Percentiles rank a stretch among this genome's conserved stretches.
phyloP scores from a whole-genome alignment of 2,329 filamentous ascomycete species.

The Fusarium oxysporum region DNA sequence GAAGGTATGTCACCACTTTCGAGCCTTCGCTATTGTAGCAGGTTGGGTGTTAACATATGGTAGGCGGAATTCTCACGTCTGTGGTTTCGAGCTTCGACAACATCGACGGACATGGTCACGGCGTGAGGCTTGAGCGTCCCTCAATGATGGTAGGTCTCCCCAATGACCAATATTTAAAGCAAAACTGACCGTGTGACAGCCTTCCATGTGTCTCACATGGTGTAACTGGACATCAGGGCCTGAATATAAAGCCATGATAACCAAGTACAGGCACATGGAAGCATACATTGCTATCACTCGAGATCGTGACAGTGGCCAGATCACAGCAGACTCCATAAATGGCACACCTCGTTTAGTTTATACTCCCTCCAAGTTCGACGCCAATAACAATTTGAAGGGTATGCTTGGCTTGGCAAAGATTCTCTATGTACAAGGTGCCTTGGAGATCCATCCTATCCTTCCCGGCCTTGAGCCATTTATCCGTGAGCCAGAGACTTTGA shows the following conservation, averaged over 20 bases:
- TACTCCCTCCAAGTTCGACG: constrained; percentile 1
- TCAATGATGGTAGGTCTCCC: background rate
- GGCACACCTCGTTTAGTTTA: background rate
- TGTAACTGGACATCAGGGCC: background rate
- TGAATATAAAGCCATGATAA: background rate
- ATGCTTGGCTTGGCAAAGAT: constrained; percentile 1
- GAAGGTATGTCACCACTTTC: background rate
- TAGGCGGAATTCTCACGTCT: background rate
- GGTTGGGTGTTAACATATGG: accelerated
- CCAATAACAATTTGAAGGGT: background rate
- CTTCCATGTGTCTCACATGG: background rate
- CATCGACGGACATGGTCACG: background rate
- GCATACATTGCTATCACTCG: background rate
- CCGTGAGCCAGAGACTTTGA: background rate
- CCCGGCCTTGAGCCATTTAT: background rate
- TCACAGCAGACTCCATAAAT: background rate
- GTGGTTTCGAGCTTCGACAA: background rate
- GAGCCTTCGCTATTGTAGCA: accelerated
- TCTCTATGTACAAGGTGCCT: background rate
- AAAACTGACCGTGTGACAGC: background rate
- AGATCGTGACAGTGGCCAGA: background rate
- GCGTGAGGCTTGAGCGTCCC: background rate
- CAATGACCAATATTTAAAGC: accelerated
- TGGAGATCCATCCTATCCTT: background rate
- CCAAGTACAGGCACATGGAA: background rate